These are phyloP conservation scores for Trypanosoma mega DNA, from an alignment of 208 protist species.

Conservation along the genomic window DNA sequence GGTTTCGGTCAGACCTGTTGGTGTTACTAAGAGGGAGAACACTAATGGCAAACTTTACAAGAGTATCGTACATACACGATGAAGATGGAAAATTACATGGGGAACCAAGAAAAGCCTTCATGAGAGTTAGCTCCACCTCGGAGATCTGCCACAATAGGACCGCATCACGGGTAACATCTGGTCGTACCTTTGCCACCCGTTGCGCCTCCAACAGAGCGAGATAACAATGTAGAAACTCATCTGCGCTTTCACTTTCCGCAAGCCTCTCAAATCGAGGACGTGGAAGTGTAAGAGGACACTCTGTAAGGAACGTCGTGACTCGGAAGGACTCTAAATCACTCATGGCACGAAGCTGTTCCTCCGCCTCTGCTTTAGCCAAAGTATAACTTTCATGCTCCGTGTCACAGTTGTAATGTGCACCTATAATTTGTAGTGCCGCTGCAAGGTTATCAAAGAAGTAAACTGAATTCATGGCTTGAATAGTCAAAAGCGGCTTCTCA, in stretches of 20 bases:
- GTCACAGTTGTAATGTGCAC: slow-evolving; percentile 11
- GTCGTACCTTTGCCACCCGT: slow-evolving; percentile 19
- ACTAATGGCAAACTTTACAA: slow-evolving; percentile 27
- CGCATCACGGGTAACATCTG: slow-evolving; percentile 7
- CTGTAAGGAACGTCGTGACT: slow-evolving; percentile 18
- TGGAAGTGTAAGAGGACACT: slow-evolving; percentile 8
- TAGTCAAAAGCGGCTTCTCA: slow-evolving; percentile 30
- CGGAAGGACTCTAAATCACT: slow-evolving; percentile 11
- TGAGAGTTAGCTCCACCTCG: slow-evolving; percentile 25
- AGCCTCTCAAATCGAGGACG: slow-evolving; percentile 25
- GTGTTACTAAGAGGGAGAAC: slow-evolving; percentile 14
- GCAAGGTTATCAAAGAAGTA: slow-evolving; percentile 59
- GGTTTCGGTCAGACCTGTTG: neutral
- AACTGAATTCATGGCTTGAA: slow-evolving; percentile 55
- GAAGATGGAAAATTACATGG: slow-evolving; percentile 5
- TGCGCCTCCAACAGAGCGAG: slow-evolving; percentile 43
- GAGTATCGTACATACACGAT: slow-evolving; percentile 24
- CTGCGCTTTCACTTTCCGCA: slow-evolving; percentile 29
- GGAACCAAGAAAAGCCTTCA: slow-evolving; percentile 37
- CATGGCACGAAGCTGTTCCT: slow-evolving; percentile 5
- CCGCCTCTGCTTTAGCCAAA: neutral
- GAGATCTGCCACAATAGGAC: slow-evolving; percentile 3
- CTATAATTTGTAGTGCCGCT: slow-evolving; percentile 29
- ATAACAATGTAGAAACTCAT: slow-evolving; percentile 65
- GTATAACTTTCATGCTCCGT: slow-evolving; percentile 2